phyloP scores from a whole-genome alignment of 768 basidiomycete genomes.

The Psilocybe tampanensis region DNA sequence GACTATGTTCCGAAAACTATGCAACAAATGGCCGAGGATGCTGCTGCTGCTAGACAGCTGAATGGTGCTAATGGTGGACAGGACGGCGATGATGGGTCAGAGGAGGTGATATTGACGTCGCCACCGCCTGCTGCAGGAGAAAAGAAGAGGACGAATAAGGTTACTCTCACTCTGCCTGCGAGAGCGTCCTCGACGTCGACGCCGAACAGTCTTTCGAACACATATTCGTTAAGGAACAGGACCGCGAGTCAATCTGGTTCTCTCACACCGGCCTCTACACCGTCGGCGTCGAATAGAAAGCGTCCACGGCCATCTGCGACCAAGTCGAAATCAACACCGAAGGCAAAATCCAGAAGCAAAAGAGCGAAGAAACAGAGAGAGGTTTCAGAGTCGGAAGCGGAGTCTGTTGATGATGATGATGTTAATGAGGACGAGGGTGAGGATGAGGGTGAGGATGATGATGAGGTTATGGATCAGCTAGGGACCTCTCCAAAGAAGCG shows the following conservation, averaged over 20 bases:
- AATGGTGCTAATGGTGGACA: conserved; percentile 6
- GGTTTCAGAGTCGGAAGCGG: conserved; percentile 2
- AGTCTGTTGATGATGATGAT: background rate
- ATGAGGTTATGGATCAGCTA: conserved; percentile 17
- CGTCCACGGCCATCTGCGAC: conserved; percentile 9
- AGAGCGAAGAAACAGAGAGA: background rate
- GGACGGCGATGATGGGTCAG: conserved; percentile 7
- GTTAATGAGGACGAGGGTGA: background rate
- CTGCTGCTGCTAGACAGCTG: conserved; percentile 26
- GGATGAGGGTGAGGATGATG: conserved; percentile 21
- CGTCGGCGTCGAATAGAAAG: background rate
- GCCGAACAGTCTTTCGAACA: conserved; percentile 5
- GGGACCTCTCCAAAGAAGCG: conserved; percentile 34
- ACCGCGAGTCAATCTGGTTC: background rate
- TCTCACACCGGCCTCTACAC: background rate
- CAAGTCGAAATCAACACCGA: background rate
- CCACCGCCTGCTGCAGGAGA: background rate
- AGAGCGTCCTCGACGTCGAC: background rate
- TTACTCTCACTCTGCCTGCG: conserved; percentile 1
- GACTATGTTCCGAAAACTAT: conserved; percentile 53
- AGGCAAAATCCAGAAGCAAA: background rate
- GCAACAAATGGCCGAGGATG: conserved; percentile 62
- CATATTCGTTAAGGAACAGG: background rate
- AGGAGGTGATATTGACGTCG: background rate
- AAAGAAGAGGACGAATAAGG: background rate